Conservation (phyloP, 2,329 filamentous ascomycete species). For the Trichoderma koningii region DNA sequence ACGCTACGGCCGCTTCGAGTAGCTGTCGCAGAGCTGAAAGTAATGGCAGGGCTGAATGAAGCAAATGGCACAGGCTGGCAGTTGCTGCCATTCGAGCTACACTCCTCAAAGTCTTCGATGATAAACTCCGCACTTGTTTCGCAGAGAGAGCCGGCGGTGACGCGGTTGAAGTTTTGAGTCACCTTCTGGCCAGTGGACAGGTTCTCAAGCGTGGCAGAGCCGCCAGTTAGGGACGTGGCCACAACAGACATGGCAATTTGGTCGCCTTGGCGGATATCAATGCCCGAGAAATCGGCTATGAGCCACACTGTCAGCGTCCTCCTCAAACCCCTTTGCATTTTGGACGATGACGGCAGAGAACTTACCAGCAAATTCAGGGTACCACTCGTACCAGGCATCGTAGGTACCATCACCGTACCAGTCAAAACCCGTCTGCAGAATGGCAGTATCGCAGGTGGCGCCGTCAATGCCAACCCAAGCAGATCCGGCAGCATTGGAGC, state of each 20-base stretch:
- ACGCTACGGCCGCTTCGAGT: constrained; percentile 3
- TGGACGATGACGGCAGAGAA: not conserved
- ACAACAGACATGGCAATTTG: constrained; percentile 8
- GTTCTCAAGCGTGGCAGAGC: constrained; percentile 18
- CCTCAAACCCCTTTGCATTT: no score
- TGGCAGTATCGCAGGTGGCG: constrained; percentile 2
- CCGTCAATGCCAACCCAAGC: constrained; percentile 23
- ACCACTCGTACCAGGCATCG: constrained; percentile 23
- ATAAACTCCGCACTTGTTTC: constrained; percentile 21
- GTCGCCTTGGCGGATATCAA: constrained; percentile 10
- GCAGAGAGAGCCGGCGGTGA: constrained; percentile 19
- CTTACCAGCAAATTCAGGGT: constrained; percentile 17
- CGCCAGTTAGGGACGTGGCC: constrained; percentile 20
- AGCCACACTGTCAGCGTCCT: not conserved
- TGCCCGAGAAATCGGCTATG: constrained; percentile 20
- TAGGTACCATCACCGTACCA: constrained; percentile 24
- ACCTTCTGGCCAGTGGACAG: constrained; percentile 12
- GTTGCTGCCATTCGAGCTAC: constrained; percentile 2
- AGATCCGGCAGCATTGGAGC: constrained; percentile 13
- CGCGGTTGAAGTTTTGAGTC: constrained; percentile 11
- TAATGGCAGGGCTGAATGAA: constrained; percentile 19
- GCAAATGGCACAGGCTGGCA: constrained; percentile 17
- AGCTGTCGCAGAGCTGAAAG: constrained; percentile 13
- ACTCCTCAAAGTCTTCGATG: constrained; percentile 19
- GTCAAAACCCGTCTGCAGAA: constrained; percentile 17